These are phyloP conservation scores for Gynandropsis gynandra DNA, from an alignment of 345 rosid species.

Conservation along the genomic window DNA sequence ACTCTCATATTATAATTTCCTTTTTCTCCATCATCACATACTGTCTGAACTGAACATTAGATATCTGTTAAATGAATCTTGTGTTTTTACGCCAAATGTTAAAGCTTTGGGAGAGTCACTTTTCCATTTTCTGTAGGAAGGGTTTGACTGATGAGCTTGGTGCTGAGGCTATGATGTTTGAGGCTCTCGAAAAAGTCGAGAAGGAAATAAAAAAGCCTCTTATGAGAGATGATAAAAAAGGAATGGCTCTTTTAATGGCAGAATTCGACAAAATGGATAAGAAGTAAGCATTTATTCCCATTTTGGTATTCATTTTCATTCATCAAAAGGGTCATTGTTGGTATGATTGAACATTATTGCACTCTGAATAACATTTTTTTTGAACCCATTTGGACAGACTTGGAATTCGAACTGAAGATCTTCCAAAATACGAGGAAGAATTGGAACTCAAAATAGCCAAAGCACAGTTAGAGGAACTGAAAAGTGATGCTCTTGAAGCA, in stretches of 20 bases:
- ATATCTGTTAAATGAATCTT: background rate
- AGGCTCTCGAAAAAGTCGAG: slow-evolving; percentile 89
- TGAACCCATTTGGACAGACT: slow-evolving; percentile 41
- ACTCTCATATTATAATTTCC: too few species aligned
- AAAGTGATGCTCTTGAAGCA: slow-evolving; percentile 83
- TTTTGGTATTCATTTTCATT: background rate
- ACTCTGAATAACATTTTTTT: background rate
- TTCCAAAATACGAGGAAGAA: slow-evolving; percentile 83
- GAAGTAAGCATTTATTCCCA: slow-evolving; percentile 49
- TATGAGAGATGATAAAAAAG: slow-evolving; percentile 84
- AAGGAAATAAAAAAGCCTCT: slow-evolving; percentile 90
- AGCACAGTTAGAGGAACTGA: slow-evolving; percentile 81
- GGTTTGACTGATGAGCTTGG: slow-evolving; percentile 80
- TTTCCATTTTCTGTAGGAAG: slow-evolving; percentile 44
- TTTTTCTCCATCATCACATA: background rate
- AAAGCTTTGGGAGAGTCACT: slow-evolving; percentile 1
- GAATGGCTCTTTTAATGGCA: slow-evolving; percentile 73
- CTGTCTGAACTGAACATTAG: background rate
- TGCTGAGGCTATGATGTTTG: slow-evolving; percentile 92
- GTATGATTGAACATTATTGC: background rate
- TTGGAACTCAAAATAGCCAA: slow-evolving; percentile 76
- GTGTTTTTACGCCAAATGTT: too few species aligned
- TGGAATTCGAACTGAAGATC: slow-evolving; percentile 76
- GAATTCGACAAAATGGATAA: slow-evolving; percentile 90
- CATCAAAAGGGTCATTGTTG: background rate